A percentile compares a stretch with the other conserved stretches of the same genome.
phyloP scores from a whole-genome alignment of 768 basidiomycete species.

The Pisolithus sp. region DNA sequence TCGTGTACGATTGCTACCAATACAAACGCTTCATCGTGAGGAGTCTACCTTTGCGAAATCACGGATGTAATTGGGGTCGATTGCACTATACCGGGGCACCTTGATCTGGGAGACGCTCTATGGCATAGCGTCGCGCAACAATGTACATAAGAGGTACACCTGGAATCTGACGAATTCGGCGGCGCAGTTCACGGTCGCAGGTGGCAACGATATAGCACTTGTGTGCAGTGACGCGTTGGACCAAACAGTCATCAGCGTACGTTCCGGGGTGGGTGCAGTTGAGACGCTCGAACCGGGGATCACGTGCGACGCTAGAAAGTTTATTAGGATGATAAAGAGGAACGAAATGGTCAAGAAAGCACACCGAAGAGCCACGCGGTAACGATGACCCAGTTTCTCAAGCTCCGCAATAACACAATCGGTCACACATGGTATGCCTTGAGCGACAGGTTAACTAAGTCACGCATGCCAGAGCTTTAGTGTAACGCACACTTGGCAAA shows the following conservation, averaged over 20 bases:
- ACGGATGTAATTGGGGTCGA: neutral
- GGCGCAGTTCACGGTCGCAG: conserved; percentile 90
- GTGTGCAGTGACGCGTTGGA: conserved; percentile 91
- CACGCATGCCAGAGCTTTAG: neutral
- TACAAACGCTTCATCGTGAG: neutral
- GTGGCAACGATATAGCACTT: conserved; percentile 98
- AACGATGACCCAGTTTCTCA: conserved; percentile 94
- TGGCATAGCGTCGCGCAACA: conserved; percentile 84
- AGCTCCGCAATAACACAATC: conserved; percentile 99
- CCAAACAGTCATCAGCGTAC: conserved; percentile 98
- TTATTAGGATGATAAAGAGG: neutral
- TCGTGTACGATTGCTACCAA: too few relatives aligned
- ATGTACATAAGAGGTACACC: conserved; percentile 98
- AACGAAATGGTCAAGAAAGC: conserved; percentile 17
- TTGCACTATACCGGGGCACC: conserved; percentile 58
- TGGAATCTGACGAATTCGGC: conserved; percentile 86
- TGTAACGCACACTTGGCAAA: conserved; percentile 84
- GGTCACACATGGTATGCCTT: conserved; percentile 98
- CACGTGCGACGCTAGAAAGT: conserved; percentile 82
- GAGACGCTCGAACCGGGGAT: conserved; percentile 93
- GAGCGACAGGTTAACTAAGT: conserved; percentile 3
- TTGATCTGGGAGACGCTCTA: conserved; percentile 92
- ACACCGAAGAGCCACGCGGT: conserved; percentile 88
- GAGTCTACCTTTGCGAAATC: neutral
- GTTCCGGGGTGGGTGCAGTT: conserved; percentile 90